phyloP scores from a whole-genome alignment of 495 filamentous ascomycete genomes.

The Xylaria palmicola region DNA sequence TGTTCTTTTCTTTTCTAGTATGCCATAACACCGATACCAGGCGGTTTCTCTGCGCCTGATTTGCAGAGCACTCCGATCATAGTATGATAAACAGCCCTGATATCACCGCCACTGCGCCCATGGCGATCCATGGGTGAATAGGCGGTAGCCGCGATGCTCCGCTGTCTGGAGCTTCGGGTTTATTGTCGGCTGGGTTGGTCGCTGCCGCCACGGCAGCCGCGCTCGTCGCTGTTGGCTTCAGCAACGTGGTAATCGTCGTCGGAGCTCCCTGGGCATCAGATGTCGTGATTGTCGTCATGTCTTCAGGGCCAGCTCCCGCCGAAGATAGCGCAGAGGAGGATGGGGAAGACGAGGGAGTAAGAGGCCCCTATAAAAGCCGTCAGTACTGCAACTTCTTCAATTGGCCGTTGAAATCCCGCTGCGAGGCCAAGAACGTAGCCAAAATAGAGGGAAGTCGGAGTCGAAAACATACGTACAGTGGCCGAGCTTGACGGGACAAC shows the following conservation, averaged over 20 bases:
- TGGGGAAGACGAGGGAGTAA: constrained; percentile 11
- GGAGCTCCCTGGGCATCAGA: not conserved
- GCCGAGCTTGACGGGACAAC: constrained; percentile 57
- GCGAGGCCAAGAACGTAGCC: constrained; percentile 2
- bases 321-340: constrained; percentile 21
- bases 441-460: not conserved
- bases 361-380: constrained; percentile 17
- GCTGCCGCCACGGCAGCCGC: not conserved
- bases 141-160: not conserved
- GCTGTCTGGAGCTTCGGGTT: constrained; percentile 15
- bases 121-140: constrained; percentile 2
- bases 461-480: constrained; percentile 44
- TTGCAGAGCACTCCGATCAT: constrained; percentile 6
- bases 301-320: constrained; percentile 25
- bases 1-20: not conserved
- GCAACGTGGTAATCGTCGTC: constrained; percentile 6
- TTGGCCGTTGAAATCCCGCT: constrained; percentile 2
- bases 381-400: not conserved
- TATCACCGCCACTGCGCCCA: not conserved
- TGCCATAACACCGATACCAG: constrained; percentile 2
- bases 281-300: not conserved
- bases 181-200: not conserved
- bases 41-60: not conserved
- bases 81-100: not conserved
- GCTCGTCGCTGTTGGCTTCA: not conserved